Evolutionary conservation across 305 asterid species (phyloP).

Genomic region (Nicotiana rustica): DNA sequence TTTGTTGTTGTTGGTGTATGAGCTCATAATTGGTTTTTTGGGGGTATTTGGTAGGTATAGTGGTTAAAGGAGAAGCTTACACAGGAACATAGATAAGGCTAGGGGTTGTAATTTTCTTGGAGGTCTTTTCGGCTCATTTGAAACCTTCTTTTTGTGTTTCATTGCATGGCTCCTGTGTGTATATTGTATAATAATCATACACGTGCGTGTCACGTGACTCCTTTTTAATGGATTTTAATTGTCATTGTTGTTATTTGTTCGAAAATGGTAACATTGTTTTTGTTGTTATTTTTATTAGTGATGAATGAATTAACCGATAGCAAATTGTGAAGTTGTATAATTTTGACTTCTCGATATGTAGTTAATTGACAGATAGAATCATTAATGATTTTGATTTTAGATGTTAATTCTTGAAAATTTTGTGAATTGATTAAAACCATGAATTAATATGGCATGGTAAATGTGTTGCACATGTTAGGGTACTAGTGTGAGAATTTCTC

Average conservation of each 20-base stretch:
- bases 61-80: slow-evolving; percentile 31
- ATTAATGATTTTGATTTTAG: not conserved
- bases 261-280: too few species aligned
- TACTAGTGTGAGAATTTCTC: not conserved
- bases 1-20: slow-evolving; percentile 35
- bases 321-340: not conserved
- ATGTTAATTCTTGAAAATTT: not conserved
- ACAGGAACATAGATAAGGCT: slow-evolving; percentile 6
- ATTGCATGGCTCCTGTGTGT: not conserved
- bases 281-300: too few species aligned
- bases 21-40: not conserved
- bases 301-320: not conserved
- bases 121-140: slow-evolving; percentile 17
- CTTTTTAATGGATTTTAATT: too few species aligned
- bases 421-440: not conserved
- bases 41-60: not conserved
- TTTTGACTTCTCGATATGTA: not conserved
- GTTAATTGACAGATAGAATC: not conserved
- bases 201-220: not conserved
- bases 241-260: not conserved
- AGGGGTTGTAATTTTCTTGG: not conserved
- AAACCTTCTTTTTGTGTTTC: not conserved
- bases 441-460: not conserved
- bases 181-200: not conserved
- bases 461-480: not conserved